phyloP scores from a whole-genome alignment of 495 filamentous ascomycete species.

The Penicillium parvum region DNA sequence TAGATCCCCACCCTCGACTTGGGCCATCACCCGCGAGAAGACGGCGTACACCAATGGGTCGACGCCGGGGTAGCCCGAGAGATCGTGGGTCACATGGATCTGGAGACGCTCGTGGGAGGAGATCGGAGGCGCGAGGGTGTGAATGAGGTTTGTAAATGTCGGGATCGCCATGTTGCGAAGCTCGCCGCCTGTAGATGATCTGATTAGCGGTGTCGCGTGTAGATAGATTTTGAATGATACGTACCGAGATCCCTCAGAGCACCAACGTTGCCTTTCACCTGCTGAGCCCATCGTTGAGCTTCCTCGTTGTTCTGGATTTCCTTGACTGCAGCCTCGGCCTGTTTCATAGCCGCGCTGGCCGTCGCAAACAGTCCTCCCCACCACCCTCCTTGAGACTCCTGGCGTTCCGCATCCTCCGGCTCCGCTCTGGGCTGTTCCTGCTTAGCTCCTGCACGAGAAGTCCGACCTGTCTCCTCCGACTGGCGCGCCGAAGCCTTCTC shows the following conservation, averaged over 20 bases:
- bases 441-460: conserved; percentile 57
- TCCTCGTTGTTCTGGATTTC: conserved; percentile 96
- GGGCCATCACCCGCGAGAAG: conserved; percentile 95
- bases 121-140: conserved; percentile 93
- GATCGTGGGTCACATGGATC: conserved; percentile 96
- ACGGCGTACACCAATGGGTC: conserved; percentile 89
- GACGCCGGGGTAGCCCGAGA: conserved; percentile 88
- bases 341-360: conserved; percentile 78
- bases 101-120: conserved; percentile 95
- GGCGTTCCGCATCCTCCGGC: conserved; percentile 28
- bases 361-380: conserved; percentile 79
- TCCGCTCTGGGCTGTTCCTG: conserved; percentile 34
- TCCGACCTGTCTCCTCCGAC: conserved; percentile 68
- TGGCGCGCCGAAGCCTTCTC: conserved; percentile 58
- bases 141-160: conserved; percentile 90
- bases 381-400: conserved; percentile 62
- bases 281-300: conserved; percentile 91
- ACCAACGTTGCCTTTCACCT: conserved; percentile 88
- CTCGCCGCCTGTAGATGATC: conserved; percentile 65
- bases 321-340: conserved; percentile 88
- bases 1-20: conserved; percentile 97
- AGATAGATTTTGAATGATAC: conserved; percentile 13
- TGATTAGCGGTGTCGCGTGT: conserved; percentile 13
- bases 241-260: conserved; percentile 76
- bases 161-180: conserved; percentile 84